Evolutionary conservation across 2,329 filamentous ascomycete species (phyloP).

Genomic region (Diaporthe sp.): DNA sequence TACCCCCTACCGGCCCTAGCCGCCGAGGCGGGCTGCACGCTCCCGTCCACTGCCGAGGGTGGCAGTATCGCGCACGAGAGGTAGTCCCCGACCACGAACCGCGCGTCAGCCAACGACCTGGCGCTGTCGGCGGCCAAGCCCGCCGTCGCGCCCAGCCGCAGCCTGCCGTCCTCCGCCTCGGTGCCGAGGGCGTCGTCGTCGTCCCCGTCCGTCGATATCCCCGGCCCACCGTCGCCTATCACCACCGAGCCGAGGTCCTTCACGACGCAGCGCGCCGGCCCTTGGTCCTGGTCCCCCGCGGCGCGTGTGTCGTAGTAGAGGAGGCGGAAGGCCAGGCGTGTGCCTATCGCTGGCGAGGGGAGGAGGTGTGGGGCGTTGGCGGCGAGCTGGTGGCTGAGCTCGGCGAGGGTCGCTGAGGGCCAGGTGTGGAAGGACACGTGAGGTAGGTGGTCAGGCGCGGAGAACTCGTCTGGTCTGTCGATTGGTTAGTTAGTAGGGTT

Average conservation of each 20-base stretch:
- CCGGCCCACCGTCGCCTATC: constrained; percentile 71
- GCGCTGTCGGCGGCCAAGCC: constrained; percentile 70
- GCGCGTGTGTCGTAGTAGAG: constrained; percentile 80
- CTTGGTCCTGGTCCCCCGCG: constrained; percentile 44
- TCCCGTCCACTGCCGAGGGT: constrained; percentile 76
- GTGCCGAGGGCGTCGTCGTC: constrained; percentile 53
- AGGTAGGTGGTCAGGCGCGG: constrained; percentile 66
- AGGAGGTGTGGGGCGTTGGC: constrained; percentile 74
- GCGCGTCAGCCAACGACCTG: constrained; percentile 81
- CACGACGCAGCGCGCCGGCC: constrained; percentile 72
- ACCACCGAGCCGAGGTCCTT: constrained; percentile 89
- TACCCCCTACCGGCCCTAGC: constrained; percentile 58
- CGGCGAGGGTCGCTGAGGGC: constrained; percentile 82
- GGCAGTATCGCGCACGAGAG: constrained; percentile 86
- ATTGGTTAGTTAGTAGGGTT: background rate
- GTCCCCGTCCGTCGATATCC: constrained; percentile 52
- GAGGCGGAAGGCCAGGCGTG: constrained; percentile 87
- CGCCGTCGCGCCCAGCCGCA: constrained; percentile 46
- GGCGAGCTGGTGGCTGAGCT: constrained; percentile 83
- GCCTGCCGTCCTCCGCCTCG: constrained; percentile 48
- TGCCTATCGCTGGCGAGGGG: constrained; percentile 81
- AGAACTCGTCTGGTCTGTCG: constrained; percentile 78
- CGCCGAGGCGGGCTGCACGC: constrained; percentile 73
- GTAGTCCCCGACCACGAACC: constrained; percentile 91
- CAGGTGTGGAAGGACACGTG: constrained; percentile 89